phyloP scores from a whole-genome alignment of 768 basidiomycete genomes.

The Pholiota microspora region DNA sequence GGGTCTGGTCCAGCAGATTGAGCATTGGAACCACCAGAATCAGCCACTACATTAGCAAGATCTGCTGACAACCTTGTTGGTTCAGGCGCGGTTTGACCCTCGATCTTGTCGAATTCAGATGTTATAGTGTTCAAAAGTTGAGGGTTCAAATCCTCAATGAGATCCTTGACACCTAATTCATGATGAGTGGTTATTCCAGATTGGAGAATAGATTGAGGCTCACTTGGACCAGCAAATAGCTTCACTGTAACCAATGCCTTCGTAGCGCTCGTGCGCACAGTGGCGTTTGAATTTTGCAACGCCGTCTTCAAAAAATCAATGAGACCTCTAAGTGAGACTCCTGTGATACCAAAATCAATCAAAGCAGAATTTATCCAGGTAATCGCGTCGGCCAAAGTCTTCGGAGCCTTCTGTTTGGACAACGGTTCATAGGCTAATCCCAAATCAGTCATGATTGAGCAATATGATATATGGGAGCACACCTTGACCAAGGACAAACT shows the following conservation, averaged over 20 bases:
- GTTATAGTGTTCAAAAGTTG: conserved; percentile 90
- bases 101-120: conserved; percentile 90
- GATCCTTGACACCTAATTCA: conserved; percentile 82
- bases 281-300: conserved; percentile 90
- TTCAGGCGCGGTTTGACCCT: conserved; percentile 72
- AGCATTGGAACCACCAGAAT: conserved; percentile 40
- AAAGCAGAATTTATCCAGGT: conserved; percentile 86
- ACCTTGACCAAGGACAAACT: conserved; percentile 95
- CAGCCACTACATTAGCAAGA: conserved; percentile 48
- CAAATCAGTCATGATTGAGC: conserved; percentile 3
- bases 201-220: conserved; percentile 11
- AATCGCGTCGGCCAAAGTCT: conserved; percentile 89
- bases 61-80: conserved; percentile 80
- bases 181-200: no score
- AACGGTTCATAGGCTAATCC: conserved; percentile 90
- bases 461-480: conserved; percentile 15
- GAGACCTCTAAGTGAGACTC: conserved; percentile 76
- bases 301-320: conserved; percentile 90
- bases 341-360: conserved; percentile 88
- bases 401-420: conserved; percentile 95
- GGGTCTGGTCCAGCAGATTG: conserved; percentile 55
- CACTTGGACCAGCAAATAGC: conserved; percentile 88
- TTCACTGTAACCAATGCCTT: conserved; percentile 89
- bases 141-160: conserved; percentile 92
- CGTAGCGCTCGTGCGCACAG: conserved; percentile 91